Conservation (phyloP, 345 rosid species). For the Conringia planisiliqua region DNA sequence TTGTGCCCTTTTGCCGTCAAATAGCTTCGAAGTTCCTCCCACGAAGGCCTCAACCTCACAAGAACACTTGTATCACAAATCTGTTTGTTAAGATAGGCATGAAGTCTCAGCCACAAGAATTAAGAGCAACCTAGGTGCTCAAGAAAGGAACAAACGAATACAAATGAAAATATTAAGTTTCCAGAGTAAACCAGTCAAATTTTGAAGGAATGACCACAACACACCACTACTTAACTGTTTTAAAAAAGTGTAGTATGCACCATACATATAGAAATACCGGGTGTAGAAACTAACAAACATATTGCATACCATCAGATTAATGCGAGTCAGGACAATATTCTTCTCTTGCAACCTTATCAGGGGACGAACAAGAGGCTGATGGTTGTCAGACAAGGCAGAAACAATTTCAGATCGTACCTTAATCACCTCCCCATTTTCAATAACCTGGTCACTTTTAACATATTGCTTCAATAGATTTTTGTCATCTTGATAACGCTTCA, state of each 20-base stretch:
- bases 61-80: slow-evolving; percentile 98
- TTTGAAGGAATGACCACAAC: neutral
- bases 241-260: neutral
- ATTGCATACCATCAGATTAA: slow-evolving; percentile 79
- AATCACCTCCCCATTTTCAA: slow-evolving; percentile 87
- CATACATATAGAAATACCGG: neutral
- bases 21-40: slow-evolving; percentile 94
- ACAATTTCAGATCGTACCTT: slow-evolving; percentile 72
- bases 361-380: slow-evolving; percentile 75
- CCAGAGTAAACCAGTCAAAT: neutral
- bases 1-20: slow-evolving; percentile 94
- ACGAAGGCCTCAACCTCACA: slow-evolving; percentile 98
- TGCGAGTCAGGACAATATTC: slow-evolving; percentile 90
- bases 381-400: slow-evolving; percentile 75
- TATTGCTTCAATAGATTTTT: slow-evolving; percentile 88
- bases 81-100: slow-evolving; percentile 33
- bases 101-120: neutral
- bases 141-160: neutral
- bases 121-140: slow-evolving; percentile 5
- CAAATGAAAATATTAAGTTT: neutral
- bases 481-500: too few relatives aligned
- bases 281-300: neutral
- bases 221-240: neutral
- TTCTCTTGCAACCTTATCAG: slow-evolving; percentile 82
- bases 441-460: slow-evolving; percentile 83